A percentile compares a stretch with the other conserved stretches of the same genome.
Evolutionary conservation across 2,329 filamentous ascomycete genomes (phyloP).

Genomic region (Bipolaris sorokiniana): DNA sequence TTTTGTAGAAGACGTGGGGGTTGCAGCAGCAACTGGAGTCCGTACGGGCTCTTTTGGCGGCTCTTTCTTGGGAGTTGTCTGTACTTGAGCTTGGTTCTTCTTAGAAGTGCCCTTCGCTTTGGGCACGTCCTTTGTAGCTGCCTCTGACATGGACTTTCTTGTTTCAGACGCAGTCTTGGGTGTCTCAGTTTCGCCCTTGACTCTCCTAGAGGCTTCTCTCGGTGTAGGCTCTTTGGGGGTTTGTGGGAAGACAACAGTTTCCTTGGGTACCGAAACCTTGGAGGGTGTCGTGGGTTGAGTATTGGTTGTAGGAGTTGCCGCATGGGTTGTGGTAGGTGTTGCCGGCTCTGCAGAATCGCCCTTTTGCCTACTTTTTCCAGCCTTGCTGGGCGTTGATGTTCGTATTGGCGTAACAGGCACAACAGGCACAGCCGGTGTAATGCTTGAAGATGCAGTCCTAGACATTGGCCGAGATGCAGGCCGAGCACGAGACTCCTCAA

Average conservation of each 20-base stretch:
- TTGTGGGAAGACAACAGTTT: conserved; percentile 19
- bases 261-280: conserved; percentile 19
- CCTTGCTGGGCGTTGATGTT: conserved; percentile 39
- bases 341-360: conserved; percentile 8
- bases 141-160: conserved; percentile 22
- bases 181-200: conserved; percentile 11
- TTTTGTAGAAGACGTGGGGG: conserved; percentile 31
- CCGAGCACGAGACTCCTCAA: conserved; percentile 31
- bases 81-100: conserved; percentile 20
- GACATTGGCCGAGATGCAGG: conserved; percentile 30
- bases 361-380: conserved; percentile 31
- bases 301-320: conserved; percentile 5
- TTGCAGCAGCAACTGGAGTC: conserved; percentile 11
- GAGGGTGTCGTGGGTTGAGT: conserved; percentile 30
- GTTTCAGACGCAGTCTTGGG: conserved; percentile 24
- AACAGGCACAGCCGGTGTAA: conserved; percentile 50
- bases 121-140: conserved; percentile 23
- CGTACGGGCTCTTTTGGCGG: conserved; percentile 11
- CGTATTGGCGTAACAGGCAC: conserved; percentile 47
- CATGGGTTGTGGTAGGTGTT: conserved; percentile 6
- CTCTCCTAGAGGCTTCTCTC: conserved; percentile 20
- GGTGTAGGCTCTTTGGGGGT: conserved; percentile 14
- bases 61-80: conserved; percentile 21
- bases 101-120: conserved; percentile 32
- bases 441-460: conserved; percentile 41